Evolutionary conservation across 2,329 filamentous ascomycete species (phyloP), one percentile per base, ranked within the genome.

Genomic region (Phaeoacremonium minimum): DNA sequence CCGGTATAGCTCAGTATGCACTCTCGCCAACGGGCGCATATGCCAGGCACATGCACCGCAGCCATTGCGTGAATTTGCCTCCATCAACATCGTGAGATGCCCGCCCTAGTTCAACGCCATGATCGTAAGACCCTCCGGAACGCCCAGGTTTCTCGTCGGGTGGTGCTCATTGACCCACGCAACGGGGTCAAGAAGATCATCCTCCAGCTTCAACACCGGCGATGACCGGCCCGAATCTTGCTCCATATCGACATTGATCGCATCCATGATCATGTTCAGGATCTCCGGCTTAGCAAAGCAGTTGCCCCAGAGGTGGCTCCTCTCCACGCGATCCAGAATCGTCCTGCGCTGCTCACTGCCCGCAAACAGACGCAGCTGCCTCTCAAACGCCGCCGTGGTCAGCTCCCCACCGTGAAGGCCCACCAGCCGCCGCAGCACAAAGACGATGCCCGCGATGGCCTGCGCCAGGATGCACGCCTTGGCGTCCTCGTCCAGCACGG

Each of bases 71-170:
- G n/a, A n/a, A n/a, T n/a, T n/a, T n/a, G n/a, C n/a, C n/a, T n/a
- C n/a, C n/a, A n/a, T n/a, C n/a, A n/a, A n/a, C n/a, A n/a, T n/a
- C n/a, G n/a, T n/a, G n/a, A n/a, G n/a, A n/a, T n/a, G n/a, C 15
- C 28, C 36, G 20, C 9, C 15, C 36, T 49, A 63, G 45, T 63
- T 63, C 33, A 64, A 18, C 2, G 55, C 48, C 52, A 64, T 54
- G 36, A 64, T 61, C 9, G 50, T 55, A 37, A 64, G 60, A 1
- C 59, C 60, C 47, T 58, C 55, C 1, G 58, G 59, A 38, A 60
- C 30, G 1, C 60, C 61, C 48, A 62, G 61, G 26, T 59, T 58
- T 40, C 56, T 51, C 31, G 54, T 52, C 11, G 51, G 50, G 20
- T 38, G 42, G 20, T 57, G 46, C 41, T 56, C 50, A 18, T 51